These are phyloP conservation scores for Serendipita vermifera DNA, from an alignment of 768 basidiomycete species.

Conservation along the genomic window DNA sequence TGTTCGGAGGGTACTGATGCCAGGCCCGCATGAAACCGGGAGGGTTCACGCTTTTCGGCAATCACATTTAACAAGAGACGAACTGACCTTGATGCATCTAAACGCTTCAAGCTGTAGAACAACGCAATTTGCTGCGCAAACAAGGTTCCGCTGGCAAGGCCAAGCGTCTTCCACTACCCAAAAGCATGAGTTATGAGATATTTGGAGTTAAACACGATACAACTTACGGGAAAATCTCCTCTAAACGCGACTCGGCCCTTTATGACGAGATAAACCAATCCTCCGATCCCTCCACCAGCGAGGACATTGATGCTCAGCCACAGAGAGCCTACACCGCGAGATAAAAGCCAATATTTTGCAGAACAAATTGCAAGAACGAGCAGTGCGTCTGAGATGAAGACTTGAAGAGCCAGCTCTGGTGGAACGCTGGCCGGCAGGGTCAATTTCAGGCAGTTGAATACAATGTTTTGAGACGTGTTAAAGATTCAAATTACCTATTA, in stretches of 20 bases:
- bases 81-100: background rate
- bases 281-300: background rate
- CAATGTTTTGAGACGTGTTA: too few relatives aligned
- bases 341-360: conserved; percentile 4
- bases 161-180: background rate
- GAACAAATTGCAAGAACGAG: background rate
- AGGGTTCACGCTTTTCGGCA: too few relatives aligned
- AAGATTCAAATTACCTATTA: too few relatives aligned
- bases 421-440: background rate
- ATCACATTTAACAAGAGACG: background rate
- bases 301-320: conserved; percentile 6
- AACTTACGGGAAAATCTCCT: conserved; percentile 1
- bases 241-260: background rate
- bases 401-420: background rate
- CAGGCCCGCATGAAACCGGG: too few relatives aligned
- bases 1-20: too few relatives aligned
- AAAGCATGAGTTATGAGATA: background rate
- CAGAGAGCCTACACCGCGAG: conserved; percentile 1
- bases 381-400: background rate
- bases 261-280: background rate
- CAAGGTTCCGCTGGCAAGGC: background rate
- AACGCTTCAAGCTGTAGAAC: background rate
- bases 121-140: conserved; percentile 6
- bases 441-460: too few relatives aligned
- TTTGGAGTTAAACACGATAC: background rate